A percentile compares a stretch with the other conserved stretches of the same genome.
Conservation (phyloP, 2,329 filamentous ascomycete species). For the Ilyonectria sp. region DNA sequence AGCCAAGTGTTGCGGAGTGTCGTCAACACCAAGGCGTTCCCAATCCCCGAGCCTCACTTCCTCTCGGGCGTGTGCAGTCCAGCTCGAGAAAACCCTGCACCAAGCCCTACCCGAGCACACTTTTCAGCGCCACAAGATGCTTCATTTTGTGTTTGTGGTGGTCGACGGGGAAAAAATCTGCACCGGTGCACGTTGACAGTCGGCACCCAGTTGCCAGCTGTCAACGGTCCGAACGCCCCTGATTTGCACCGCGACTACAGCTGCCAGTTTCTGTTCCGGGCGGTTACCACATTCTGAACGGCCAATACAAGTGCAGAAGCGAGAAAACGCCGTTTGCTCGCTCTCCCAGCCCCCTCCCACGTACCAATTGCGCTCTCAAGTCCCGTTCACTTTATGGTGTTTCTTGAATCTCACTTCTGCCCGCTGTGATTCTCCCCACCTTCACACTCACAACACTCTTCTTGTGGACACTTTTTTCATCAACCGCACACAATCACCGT, state of each 20-base stretch:
- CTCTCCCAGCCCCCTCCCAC: neutral
- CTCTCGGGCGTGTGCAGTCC: neutral
- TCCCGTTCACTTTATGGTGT: neutral
- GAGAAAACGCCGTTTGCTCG: neutral
- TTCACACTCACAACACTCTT: slow-evolving; percentile 5
- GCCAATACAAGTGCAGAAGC: neutral
- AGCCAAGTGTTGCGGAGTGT: neutral
- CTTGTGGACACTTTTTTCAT: neutral
- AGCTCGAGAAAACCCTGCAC: neutral
- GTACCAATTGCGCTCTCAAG: neutral
- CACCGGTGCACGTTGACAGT: neutral
- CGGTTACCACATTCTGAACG: neutral
- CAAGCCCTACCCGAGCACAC: neutral
- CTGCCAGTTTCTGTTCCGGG: slow-evolving; percentile 1
- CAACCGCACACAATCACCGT: neutral
- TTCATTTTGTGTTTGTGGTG: neutral
- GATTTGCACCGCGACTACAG: slow-evolving; percentile 7
- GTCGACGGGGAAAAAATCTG: neutral
- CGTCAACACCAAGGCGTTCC: neutral
- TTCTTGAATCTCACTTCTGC: neutral
- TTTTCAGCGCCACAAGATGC: neutral
- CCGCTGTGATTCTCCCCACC: neutral
- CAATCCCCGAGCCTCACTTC: neutral
- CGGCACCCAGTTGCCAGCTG: slow-evolving; percentile 11
- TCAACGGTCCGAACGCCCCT: slow-evolving; percentile 1